Percentiles rank a stretch among this genome's conserved stretches.
Conservation (phyloP, 306 rosid species). For the Cicer pinnatifidum region DNA sequence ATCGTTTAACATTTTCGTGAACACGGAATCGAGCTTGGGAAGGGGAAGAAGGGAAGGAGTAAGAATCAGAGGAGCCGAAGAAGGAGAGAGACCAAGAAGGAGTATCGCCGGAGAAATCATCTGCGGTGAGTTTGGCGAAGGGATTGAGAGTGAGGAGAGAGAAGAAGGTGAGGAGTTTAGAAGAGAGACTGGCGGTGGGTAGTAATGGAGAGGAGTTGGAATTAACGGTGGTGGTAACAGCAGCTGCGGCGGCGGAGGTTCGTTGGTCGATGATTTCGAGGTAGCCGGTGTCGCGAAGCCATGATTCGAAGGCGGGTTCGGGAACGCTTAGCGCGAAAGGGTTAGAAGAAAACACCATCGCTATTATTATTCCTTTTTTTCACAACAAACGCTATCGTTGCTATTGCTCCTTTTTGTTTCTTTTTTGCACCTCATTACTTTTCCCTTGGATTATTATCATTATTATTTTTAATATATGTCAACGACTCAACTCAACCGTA, state of each 20-base stretch:
- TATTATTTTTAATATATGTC: no score
- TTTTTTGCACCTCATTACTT: neutral
- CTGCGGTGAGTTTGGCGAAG: constrained; percentile 77
- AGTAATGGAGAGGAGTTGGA: constrained; percentile 44
- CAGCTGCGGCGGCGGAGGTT: constrained; percentile 59
- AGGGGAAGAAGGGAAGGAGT: constrained; percentile 79
- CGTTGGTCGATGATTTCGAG: constrained; percentile 86
- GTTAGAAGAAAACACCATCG: constrained; percentile 80
- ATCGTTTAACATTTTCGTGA: constrained; percentile 89
- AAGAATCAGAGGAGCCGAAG: constrained; percentile 60
- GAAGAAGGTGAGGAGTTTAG: constrained; percentile 62
- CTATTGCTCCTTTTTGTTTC: constrained; percentile 2
- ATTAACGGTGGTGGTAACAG: constrained; percentile 37
- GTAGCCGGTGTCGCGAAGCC: constrained; percentile 96
- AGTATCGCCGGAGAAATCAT: constrained; percentile 69
- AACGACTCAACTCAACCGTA: neutral
- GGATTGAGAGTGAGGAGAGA: constrained; percentile 82
- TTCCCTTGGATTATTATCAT: no score
- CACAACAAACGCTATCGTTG: neutral
- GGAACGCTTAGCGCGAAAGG: constrained; percentile 95
- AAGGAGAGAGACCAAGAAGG: constrained; percentile 82
- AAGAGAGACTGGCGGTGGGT: constrained; percentile 54
- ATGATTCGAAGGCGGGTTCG: constrained; percentile 84
- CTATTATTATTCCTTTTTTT: neutral
- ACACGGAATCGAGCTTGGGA: constrained; percentile 83